Evolutionary conservation across 2,329 filamentous ascomycete species (phyloP).

Genomic region (Colletotrichum magnum): DNA sequence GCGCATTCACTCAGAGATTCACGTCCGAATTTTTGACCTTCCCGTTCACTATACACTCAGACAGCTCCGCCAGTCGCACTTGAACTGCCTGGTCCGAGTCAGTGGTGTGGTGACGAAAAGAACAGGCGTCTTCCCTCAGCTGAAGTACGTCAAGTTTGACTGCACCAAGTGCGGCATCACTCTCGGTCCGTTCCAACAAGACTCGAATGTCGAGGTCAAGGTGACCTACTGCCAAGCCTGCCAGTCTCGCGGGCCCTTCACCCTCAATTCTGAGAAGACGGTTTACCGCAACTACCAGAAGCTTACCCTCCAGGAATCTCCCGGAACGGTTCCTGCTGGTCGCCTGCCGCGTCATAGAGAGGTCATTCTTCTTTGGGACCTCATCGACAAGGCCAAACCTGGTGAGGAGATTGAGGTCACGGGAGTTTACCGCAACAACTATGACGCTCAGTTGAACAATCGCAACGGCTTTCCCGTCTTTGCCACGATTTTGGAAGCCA

Average conservation of each 20-base stretch:
- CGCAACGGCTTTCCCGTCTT: slow-evolving; percentile 99
- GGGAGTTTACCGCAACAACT: slow-evolving; percentile 98
- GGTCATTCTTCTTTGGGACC: slow-evolving; percentile 95
- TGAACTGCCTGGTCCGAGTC: slow-evolving; percentile 95
- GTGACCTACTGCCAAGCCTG: slow-evolving; percentile 97
- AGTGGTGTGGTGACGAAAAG: slow-evolving; percentile 95
- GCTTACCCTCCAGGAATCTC: slow-evolving; percentile 95
- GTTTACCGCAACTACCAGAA: slow-evolving; percentile 99
- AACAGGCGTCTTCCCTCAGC: slow-evolving; percentile 95
- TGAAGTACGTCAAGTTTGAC: slow-evolving; percentile 99
- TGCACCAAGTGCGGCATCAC: slow-evolving; percentile 94
- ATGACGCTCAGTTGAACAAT: slow-evolving; percentile 97
- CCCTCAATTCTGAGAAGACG: slow-evolving; percentile 95
- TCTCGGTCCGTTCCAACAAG: slow-evolving; percentile 95
- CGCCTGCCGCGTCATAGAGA: slow-evolving; percentile 94
- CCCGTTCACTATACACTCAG: slow-evolving; percentile 96
- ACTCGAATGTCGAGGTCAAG: slow-evolving; percentile 96
- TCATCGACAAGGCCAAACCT: slow-evolving; percentile 96
- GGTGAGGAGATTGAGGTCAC: slow-evolving; percentile 98
- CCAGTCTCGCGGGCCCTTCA: slow-evolving; percentile 95
- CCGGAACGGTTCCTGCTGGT: slow-evolving; percentile 95
- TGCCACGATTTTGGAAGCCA: slow-evolving; percentile 96
- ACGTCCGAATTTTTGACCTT: slow-evolving; percentile 95
- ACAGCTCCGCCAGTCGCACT: slow-evolving; percentile 92
- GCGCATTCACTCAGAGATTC: slow-evolving; percentile 96